Evolutionary conservation across 1,139 yeast species (phyloP).

Genomic region (Scheffersomyces cryptocercus): DNA sequence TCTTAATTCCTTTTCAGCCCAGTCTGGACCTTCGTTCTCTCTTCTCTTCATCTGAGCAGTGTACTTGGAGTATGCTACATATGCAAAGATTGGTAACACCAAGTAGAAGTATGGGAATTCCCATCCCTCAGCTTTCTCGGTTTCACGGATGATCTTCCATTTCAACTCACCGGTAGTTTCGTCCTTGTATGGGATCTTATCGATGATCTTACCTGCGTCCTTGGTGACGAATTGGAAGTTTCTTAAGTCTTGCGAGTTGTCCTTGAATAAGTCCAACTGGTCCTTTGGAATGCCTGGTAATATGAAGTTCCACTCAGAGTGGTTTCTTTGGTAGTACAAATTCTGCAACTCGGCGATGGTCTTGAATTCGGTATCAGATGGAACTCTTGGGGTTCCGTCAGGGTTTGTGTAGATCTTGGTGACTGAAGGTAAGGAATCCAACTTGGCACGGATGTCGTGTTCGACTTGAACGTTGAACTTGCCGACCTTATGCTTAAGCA

Average conservation of each 20-base stretch:
- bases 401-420: slow-evolving; percentile 68
- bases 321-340: slow-evolving; percentile 59
- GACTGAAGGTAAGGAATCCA: slow-evolving; percentile 53
- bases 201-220: slow-evolving; percentile 70
- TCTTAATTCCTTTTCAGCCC: slow-evolving; percentile 85
- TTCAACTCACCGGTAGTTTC: slow-evolving; percentile 74
- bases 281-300: slow-evolving; percentile 55
- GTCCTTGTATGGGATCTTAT: slow-evolving; percentile 83
- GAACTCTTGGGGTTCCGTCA: slow-evolving; percentile 76
- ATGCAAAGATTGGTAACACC: slow-evolving; percentile 61
- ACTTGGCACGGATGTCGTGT: slow-evolving; percentile 43
- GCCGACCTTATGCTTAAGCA: slow-evolving; percentile 39
- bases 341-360: slow-evolving; percentile 72
- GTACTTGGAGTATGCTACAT: slow-evolving; percentile 46
- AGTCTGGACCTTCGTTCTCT: slow-evolving; percentile 55
- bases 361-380: slow-evolving; percentile 71
- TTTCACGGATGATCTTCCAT: slow-evolving; percentile 78
- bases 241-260: slow-evolving; percentile 64
- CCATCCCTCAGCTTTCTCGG: slow-evolving; percentile 83
- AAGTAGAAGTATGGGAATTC: slow-evolving; percentile 72
- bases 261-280: slow-evolving; percentile 59
- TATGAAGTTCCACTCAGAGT: slow-evolving; percentile 62
- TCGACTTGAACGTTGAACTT: slow-evolving; percentile 46
- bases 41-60: slow-evolving; percentile 47
- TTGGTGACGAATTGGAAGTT: slow-evolving; percentile 62